A percentile compares a stretch with the other conserved stretches of the same genome.
Evolutionary conservation across 148 eudicot genomes (phyloP).

Genomic region (Fagopyrum homotropicum): DNA sequence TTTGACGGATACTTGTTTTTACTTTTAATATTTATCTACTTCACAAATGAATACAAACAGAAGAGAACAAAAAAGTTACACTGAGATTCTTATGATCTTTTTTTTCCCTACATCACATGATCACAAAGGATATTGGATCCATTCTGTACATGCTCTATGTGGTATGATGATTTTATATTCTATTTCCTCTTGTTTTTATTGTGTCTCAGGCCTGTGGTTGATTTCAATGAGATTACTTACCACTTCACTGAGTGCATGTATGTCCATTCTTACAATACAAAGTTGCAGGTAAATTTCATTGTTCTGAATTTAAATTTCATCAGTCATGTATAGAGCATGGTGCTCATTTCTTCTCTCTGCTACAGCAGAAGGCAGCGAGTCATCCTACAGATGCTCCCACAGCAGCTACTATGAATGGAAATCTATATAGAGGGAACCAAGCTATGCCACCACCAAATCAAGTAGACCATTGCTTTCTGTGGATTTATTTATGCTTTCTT

Average conservation of each 20-base stretch:
- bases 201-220: conserved; percentile 65
- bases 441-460: conserved; percentile 52
- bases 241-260: conserved; percentile 78
- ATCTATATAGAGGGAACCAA: conserved; percentile 48
- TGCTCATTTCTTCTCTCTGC: conserved; percentile 5
- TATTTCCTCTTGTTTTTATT: not conserved
- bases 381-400: conserved; percentile 25
- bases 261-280: conserved; percentile 55
- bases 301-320: conserved; percentile 8
- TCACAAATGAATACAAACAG: too few species aligned
- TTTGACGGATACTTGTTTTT: too few species aligned
- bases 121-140: not conserved
- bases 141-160: not conserved
- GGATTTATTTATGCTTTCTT: not conserved
- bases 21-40: too few species aligned
- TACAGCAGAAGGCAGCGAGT: conserved; percentile 27
- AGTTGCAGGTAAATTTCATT: conserved; percentile 35
- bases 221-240: conserved; percentile 67
- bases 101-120: not conserved
- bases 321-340: not conserved
- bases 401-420: conserved; percentile 30
- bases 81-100: conserved; percentile 1
- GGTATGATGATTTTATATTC: not conserved
- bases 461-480: conserved; percentile 10
- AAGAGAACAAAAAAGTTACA: not conserved